A percentile compares a stretch with the other conserved stretches of the same genome.
Evolutionary conservation across 2,329 filamentous ascomycete genomes (phyloP).

Genomic region (Lojkania enalia): DNA sequence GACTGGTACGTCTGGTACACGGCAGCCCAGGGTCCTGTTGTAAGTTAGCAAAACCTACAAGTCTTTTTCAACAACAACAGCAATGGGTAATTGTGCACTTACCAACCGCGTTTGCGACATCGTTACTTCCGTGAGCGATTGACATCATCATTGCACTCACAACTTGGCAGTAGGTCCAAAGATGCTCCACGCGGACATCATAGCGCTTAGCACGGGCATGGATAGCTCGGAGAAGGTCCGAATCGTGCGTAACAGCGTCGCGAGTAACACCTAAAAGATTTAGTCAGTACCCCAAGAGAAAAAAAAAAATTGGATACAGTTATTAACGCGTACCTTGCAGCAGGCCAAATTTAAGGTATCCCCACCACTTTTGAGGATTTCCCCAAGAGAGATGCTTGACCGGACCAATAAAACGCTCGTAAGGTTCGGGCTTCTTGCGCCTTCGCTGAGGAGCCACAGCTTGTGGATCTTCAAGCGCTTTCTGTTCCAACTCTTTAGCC

Average conservation of each 20-base stretch:
- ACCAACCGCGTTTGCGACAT: constrained; percentile 59
- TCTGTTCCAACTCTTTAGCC: constrained; percentile 17
- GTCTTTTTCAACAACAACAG: too few species aligned
- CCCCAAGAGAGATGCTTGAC: constrained; percentile 34
- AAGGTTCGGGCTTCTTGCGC: constrained; percentile 36
- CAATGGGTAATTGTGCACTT: not conserved
- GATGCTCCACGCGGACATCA: constrained; percentile 53
- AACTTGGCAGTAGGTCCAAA: constrained; percentile 50
- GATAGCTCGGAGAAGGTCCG: constrained; percentile 42
- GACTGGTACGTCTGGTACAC: constrained; percentile 64
- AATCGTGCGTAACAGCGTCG: constrained; percentile 48
- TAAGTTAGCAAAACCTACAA: too few species aligned
- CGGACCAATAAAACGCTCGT: constrained; percentile 41
- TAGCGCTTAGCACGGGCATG: constrained; percentile 50
- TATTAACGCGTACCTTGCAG: too few species aligned
- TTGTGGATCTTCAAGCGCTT: constrained; percentile 14
- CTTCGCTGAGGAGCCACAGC: constrained; percentile 14
- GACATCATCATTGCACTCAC: constrained; percentile 69
- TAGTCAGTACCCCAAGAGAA: constrained; percentile 3
- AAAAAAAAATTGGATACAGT: too few species aligned
- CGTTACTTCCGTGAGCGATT: constrained; percentile 72
- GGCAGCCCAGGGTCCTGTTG: constrained; percentile 62
- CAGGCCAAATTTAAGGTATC: constrained; percentile 50
- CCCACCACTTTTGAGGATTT: constrained; percentile 38
- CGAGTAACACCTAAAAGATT: constrained; percentile 42